These are phyloP conservation scores for Eutrema yunnanense DNA, from an alignment of 345 rosid genomes.

Conservation along the genomic window DNA sequence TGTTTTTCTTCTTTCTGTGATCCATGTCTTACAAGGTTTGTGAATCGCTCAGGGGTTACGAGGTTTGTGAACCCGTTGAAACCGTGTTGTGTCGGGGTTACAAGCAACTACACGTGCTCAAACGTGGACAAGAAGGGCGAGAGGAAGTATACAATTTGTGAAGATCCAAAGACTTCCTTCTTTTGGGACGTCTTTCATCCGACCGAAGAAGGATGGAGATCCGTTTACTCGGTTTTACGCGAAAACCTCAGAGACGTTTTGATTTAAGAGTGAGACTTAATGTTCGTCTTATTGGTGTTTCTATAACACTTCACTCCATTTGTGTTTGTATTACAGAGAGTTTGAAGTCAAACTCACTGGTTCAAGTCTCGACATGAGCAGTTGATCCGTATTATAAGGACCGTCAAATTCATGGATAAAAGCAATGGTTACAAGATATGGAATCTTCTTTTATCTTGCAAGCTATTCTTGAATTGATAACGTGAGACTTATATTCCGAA, in stretches of 20 bases:
- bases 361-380: not conserved
- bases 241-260: slow-evolving; percentile 20
- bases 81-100: slow-evolving; percentile 52
- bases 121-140: slow-evolving; percentile 33
- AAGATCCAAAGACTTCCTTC: slow-evolving; percentile 38
- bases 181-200: slow-evolving; percentile 60
- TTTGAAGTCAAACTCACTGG: slow-evolving; percentile 7
- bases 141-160: slow-evolving; percentile 39
- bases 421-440: not conserved
- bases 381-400: not conserved
- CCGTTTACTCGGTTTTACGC: slow-evolving; percentile 34
- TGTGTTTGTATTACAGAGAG: slow-evolving; percentile 1
- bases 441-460: not conserved
- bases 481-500: not conserved
- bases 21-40: not conserved
- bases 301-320: not conserved
- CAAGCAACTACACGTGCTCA: slow-evolving; percentile 33
- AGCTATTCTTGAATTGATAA: not conserved
- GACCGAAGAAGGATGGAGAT: slow-evolving; percentile 47
- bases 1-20: not conserved
- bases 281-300: not conserved
- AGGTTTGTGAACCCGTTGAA: slow-evolving; percentile 43
- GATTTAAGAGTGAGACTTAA: slow-evolving; percentile 8
- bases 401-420: not conserved
- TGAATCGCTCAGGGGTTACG: slow-evolving; percentile 23